phyloP scores from a whole-genome alignment of 257 asterid genomes.

The Nicotiana otophora region DNA sequence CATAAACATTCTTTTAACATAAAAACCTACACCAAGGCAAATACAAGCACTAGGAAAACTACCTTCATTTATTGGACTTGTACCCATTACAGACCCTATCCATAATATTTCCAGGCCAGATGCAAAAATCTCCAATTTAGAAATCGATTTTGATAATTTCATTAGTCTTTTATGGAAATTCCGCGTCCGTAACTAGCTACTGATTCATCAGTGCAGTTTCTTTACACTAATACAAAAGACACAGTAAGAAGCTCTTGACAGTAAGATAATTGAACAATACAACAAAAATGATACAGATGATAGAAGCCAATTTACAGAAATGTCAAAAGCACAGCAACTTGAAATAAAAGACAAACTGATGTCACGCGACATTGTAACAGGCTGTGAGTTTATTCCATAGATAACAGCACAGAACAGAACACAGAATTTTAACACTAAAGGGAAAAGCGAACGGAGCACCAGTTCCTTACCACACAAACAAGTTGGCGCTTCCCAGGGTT shows the following conservation, averaged over 20 bases:
- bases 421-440: background rate
- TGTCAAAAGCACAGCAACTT: background rate
- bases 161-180: background rate
- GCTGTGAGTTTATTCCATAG: background rate
- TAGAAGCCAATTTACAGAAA: background rate
- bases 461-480: conserved; percentile 82
- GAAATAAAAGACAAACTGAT: background rate
- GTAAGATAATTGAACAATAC: background rate
- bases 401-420: background rate
- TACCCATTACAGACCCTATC: background rate
- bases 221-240: background rate
- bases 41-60: background rate
- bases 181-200: background rate
- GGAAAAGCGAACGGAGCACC: background rate
- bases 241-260: background rate
- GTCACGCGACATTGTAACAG: background rate
- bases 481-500: conserved; percentile 89
- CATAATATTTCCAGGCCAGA: conserved; percentile 1
- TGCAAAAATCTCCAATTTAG: background rate
- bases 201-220: background rate
- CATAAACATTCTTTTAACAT: background rate
- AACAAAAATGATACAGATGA: background rate
- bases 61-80: background rate
- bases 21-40: background rate
- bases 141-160: background rate